Conservation (phyloP, 2,329 filamentous ascomycete genomes). For the Rosellinia necatrix region DNA sequence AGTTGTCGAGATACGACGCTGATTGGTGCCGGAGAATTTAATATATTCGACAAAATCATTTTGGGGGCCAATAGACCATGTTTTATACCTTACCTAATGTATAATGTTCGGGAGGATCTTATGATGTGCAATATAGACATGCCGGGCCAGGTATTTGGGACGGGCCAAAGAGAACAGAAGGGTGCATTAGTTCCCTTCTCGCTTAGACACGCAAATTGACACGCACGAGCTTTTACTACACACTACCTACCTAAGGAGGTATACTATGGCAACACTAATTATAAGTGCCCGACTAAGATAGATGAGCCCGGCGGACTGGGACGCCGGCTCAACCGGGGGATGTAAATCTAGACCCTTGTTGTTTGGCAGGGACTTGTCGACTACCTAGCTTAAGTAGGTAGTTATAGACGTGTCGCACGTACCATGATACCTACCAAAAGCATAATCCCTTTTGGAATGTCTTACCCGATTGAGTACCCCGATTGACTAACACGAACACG, state of each 20-base stretch:
- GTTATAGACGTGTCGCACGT: neutral
- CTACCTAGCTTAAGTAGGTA: neutral
- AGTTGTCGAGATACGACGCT: no score
- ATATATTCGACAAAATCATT: no score
- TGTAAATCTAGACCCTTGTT: slow-evolving; percentile 20
- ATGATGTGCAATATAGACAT: slow-evolving; percentile 43
- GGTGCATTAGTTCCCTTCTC: slow-evolving; percentile 38
- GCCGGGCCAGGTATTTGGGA: slow-evolving; percentile 26
- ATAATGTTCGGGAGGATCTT: slow-evolving; percentile 32
- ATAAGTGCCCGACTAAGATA: slow-evolving; percentile 10
- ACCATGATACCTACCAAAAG: neutral
- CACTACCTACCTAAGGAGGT: no score
- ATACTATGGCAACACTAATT: slow-evolving; percentile 1
- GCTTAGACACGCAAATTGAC: slow-evolving; percentile 17
- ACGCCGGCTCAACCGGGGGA: slow-evolving; percentile 19
- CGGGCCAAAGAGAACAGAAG: slow-evolving; percentile 11
- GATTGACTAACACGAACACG: neutral
- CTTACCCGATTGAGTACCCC: neutral
- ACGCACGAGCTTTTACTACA: neutral
- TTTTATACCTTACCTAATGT: no score
- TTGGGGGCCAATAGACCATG: neutral
- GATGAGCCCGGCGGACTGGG: slow-evolving; percentile 25
- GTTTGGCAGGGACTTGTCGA: neutral
- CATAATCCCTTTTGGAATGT: neutral
- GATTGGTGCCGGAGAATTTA: no score